A percentile compares a stretch with the other conserved stretches of the same genome.
phyloP scores from a whole-genome alignment of 192 early-diverging fungal species.

The Entrophospora sp. region DNA sequence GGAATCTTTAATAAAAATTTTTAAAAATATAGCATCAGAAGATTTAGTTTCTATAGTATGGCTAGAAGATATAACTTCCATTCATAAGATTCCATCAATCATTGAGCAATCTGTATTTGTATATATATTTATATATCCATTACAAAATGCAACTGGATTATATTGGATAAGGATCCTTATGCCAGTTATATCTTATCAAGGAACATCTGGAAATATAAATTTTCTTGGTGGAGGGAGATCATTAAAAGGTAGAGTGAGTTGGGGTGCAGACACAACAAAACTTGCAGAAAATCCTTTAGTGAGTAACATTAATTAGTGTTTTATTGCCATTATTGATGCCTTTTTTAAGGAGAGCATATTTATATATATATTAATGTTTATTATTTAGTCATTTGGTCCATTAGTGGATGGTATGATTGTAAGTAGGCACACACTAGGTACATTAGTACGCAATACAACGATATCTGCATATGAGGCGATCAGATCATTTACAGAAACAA shows the following conservation, averaged over 20 bases:
- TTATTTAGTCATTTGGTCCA: conserved; percentile 50
- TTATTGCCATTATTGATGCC: not conserved
- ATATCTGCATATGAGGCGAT: conserved; percentile 55
- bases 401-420: conserved; percentile 67
- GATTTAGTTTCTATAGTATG: conserved; percentile 65
- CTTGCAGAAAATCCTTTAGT: conserved; percentile 43
- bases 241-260: conserved; percentile 17
- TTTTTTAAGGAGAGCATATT: no score
- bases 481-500: conserved; percentile 42
- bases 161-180: conserved; percentile 60
- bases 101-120: conserved; percentile 32
- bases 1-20: conserved; percentile 36
- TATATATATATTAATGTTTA: conserved; percentile 5
- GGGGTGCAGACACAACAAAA: conserved; percentile 25
- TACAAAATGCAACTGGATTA: conserved; percentile 49
- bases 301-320: conserved; percentile 9
- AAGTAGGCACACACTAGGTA: conserved; percentile 54
- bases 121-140: conserved; percentile 63
- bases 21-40: conserved; percentile 36
- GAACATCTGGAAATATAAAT: not conserved
- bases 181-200: conserved; percentile 12
- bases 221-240: not conserved
- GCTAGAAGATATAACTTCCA: conserved; percentile 55
- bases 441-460: conserved; percentile 61
- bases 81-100: conserved; percentile 33